These are phyloP conservation scores for Globisporangium paroecandrum DNA, from an alignment of 352 stramenopile genomes.

Conservation along the genomic window DNA sequence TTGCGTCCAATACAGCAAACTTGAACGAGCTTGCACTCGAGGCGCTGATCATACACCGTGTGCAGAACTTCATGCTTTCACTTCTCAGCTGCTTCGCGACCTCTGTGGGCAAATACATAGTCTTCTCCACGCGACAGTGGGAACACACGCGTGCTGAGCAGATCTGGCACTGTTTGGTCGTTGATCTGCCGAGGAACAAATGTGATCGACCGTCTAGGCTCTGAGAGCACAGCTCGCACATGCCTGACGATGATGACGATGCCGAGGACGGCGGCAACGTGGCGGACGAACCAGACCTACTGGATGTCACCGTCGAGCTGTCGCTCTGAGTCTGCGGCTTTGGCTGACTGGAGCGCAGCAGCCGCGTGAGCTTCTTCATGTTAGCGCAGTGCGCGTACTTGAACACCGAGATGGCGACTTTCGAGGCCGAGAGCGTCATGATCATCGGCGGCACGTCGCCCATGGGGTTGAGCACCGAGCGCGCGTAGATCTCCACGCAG, in stretches of 20 bases:
- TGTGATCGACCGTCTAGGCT: not conserved
- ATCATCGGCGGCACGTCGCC: not conserved
- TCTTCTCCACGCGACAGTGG: conserved; percentile 24
- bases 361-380: not conserved
- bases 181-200: not conserved
- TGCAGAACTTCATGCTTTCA: conserved; percentile 26
- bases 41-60: conserved; percentile 25
- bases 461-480: conserved; percentile 3
- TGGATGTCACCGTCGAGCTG: not conserved
- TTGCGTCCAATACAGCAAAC: conserved; percentile 12
- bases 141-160: conserved; percentile 20
- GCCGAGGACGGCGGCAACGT: not conserved
- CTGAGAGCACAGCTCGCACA: not conserved
- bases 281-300: not conserved
- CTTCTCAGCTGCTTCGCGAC: conserved; percentile 21
- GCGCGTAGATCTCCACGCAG: not conserved
- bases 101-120: conserved; percentile 17
- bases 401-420: not conserved
- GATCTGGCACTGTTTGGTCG: conserved; percentile 4
- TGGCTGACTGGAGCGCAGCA: not conserved
- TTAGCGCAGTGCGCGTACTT: conserved; percentile 23
- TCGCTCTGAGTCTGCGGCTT: not conserved
- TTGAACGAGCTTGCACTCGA: conserved; percentile 1
- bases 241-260: not conserved
- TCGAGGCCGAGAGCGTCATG: not conserved